Percentiles rank a stretch among this genome's conserved stretches.
Conservation (phyloP, 306 rosid genomes). For the Aeschynomene evenia region DNA sequence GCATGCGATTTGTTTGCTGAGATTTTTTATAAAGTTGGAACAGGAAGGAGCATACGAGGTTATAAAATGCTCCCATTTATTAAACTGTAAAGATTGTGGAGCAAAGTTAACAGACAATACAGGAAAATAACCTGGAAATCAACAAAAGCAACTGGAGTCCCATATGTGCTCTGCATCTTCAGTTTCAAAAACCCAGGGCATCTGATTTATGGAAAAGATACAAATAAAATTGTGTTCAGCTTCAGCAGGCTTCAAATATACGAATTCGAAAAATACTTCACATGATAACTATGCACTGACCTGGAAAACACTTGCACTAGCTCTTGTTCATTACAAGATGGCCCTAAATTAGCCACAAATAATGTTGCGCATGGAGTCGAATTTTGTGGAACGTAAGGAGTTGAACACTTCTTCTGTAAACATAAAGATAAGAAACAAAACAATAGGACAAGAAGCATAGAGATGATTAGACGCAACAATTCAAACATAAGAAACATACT, state of each 20-base stretch:
- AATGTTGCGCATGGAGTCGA: slow-evolving; percentile 77
- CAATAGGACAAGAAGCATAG: neutral
- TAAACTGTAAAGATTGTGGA: neutral
- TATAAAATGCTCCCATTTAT: slow-evolving; percentile 1
- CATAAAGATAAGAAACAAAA: slow-evolving; percentile 1
- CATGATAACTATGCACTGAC: slow-evolving; percentile 34
- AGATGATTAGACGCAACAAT: neutral
- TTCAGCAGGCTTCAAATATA: slow-evolving; percentile 13
- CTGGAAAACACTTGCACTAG: slow-evolving; percentile 79
- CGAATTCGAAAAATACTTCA: neutral
- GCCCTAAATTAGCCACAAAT: slow-evolving; percentile 91
- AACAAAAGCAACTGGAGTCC: slow-evolving; percentile 94
- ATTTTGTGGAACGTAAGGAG: slow-evolving; percentile 50
- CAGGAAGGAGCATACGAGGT: neutral
- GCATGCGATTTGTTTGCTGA: neutral
- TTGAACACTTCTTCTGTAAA: slow-evolving; percentile 45
- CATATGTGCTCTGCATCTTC: slow-evolving; percentile 93
- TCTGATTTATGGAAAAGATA: slow-evolving; percentile 39
- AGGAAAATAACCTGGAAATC: slow-evolving; percentile 75
- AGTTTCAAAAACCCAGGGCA: slow-evolving; percentile 84
- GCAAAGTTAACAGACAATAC: slow-evolving; percentile 4
- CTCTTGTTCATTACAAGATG: slow-evolving; percentile 84
- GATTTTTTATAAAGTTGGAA: too few species aligned
- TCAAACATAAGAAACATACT: slow-evolving; percentile 14
- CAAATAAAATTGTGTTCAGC: neutral